Evolutionary conservation across 306 rosid genomes (phyloP), one percentile per base, ranked within the genome.

Genomic region (Adenanthera pavonina): DNA sequence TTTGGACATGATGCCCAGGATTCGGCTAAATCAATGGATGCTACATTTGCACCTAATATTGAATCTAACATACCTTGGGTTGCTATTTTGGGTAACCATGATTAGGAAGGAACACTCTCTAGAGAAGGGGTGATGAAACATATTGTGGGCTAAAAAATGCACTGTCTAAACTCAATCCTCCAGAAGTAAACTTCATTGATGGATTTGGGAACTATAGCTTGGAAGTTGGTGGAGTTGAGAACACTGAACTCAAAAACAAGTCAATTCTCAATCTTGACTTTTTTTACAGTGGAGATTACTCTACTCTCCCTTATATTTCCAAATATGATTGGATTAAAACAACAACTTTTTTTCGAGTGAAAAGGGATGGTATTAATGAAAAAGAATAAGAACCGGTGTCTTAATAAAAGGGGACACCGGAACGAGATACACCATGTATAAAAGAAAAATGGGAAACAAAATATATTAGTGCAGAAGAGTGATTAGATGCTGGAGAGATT

Each of bases 131-230:
- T 95, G 65, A 95, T 95, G 98, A 89, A 84, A 64, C 84, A 95
- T 80, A 86, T 93, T 60, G 93, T 84, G 92, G 93, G 20, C 62
- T 92, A 92, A 87, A 92, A 57, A 93, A 89, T 80, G 90, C 98
- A 49, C 82, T 89, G 54, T 81, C 99, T 78, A 86, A 70, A 82
- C 35, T 92, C 77, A 95, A 93, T 70, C 99, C 99, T 78, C 74
- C 56, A 0, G 90, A 83, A 43, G 83, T 78, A 17, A 82, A 61
- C 10, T 30, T 56, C 51, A 95, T 95, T 53, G 97, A 93, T 86
- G 99, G 99, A 78, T 93, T 90, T 74, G 99, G 99, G 36, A 95
- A 95, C 85, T 93, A 95, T 75, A 95, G 93, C 80, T 86, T 95
- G 2, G 98, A 90, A 73, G 88, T 93, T 36, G 88, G 82, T 1